A percentile compares a stretch with the other conserved stretches of the same genome.
These are phyloP conservation scores for Pyrenochaeta sp. DNA, from an alignment of 2,329 filamentous ascomycete genomes.

Conservation along the genomic window DNA sequence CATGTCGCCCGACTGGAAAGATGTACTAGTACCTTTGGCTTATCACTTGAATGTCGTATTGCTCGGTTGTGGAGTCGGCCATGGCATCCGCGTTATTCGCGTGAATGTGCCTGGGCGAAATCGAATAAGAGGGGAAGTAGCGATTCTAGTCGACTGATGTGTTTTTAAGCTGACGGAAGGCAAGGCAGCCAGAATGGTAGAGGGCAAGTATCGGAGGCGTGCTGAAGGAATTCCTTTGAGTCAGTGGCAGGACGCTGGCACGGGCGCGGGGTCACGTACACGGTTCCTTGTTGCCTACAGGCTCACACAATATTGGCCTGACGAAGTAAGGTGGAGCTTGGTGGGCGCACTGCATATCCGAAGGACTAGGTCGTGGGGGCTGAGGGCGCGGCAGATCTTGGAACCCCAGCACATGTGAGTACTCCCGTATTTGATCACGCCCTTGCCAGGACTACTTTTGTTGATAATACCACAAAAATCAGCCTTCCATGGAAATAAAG, in stretches of 20 bases:
- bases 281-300: background rate
- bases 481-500: too few relatives aligned
- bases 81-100: background rate
- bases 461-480: background rate
- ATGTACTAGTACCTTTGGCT: slow-evolving; percentile 1
- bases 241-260: background rate
- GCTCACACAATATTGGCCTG: background rate
- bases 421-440: background rate
- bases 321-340: background rate
- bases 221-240: background rate
- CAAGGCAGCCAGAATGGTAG: background rate
- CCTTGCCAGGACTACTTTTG: background rate
- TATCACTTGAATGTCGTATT: slow-evolving; percentile 9
- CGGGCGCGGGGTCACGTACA: background rate
- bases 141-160: background rate
- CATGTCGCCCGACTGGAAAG: background rate
- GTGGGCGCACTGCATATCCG: background rate
- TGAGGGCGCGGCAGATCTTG: background rate
- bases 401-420: background rate
- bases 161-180: background rate
- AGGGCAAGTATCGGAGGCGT: background rate
- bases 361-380: background rate
- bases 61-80: background rate
- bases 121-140: background rate
- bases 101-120: background rate